Evolutionary conservation across 257 asterid genomes (phyloP).

Genomic region (Solanum medicagineum): DNA sequence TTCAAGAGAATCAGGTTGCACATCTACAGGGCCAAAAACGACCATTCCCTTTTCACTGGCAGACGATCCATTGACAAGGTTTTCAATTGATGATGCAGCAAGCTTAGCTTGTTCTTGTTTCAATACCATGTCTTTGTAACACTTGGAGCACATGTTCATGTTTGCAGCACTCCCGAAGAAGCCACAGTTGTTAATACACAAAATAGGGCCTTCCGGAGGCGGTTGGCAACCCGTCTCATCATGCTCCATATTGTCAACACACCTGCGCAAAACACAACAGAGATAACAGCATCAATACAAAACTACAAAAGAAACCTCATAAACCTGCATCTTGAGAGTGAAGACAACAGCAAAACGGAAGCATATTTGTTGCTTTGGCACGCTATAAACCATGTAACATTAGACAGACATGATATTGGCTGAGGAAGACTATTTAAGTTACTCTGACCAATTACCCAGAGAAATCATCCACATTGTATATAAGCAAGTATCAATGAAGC

Average conservation of each 20-base stretch:
- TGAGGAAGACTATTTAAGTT: not conserved
- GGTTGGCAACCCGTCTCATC: slow-evolving; percentile 27
- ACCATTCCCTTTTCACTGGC: not conserved
- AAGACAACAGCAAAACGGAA: not conserved
- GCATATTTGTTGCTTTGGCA: not conserved
- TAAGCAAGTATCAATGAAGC: not conserved
- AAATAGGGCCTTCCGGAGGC: slow-evolving; percentile 22
- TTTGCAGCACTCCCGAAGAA: slow-evolving; percentile 27
- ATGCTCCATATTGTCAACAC: not conserved
- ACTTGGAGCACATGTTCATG: slow-evolving; percentile 30
- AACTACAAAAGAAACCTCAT: not conserved
- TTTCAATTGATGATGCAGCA: slow-evolving; percentile 20
- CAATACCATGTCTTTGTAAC: slow-evolving; percentile 20
- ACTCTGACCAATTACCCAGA: not conserved
- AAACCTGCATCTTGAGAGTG: not conserved
- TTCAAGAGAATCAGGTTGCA: slow-evolving; percentile 4
- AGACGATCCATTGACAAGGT: slow-evolving; percentile 14
- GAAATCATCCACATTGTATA: not conserved
- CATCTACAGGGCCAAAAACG: not conserved
- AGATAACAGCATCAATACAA: not conserved
- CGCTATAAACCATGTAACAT: not conserved
- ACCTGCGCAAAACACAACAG: not conserved
- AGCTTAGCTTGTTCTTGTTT: slow-evolving; percentile 21
- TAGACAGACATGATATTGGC: not conserved
- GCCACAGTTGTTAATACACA: slow-evolving; percentile 28